Conservation (phyloP, 2,329 filamentous ascomycete species). For the Zasmidium cellare region DNA sequence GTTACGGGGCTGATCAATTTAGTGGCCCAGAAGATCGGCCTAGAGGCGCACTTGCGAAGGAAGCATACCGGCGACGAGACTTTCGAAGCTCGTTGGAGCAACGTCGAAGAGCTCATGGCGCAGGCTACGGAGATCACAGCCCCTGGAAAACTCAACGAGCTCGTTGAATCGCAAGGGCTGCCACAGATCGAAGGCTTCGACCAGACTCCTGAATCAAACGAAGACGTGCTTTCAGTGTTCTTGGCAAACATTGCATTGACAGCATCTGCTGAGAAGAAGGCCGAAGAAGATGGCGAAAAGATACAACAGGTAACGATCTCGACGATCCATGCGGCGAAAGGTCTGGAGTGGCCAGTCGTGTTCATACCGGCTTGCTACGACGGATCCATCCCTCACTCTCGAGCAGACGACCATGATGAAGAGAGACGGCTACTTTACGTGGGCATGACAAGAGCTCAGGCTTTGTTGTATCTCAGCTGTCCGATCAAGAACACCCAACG, state of each 20-base stretch:
- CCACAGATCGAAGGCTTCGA: slow-evolving; percentile 67
- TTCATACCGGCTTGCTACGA: slow-evolving; percentile 90
- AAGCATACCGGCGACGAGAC: slow-evolving; percentile 65
- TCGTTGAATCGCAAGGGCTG: slow-evolving; percentile 52
- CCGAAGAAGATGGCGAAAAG: slow-evolving; percentile 57
- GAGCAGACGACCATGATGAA: slow-evolving; percentile 82
- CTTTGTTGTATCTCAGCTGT: slow-evolving; percentile 80
- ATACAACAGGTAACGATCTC: slow-evolving; percentile 77
- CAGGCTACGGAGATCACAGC: slow-evolving; percentile 71
- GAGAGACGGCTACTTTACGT: slow-evolving; percentile 90
- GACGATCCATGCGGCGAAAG: slow-evolving; percentile 94
- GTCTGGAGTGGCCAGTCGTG: slow-evolving; percentile 92
- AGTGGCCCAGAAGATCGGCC: slow-evolving; percentile 65
- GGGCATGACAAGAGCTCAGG: slow-evolving; percentile 92
- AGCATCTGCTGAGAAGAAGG: slow-evolving; percentile 69
- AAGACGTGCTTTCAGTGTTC: slow-evolving; percentile 73
- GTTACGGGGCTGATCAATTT: slow-evolving; percentile 55
- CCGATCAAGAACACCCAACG: slow-evolving; percentile 66
- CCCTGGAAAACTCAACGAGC: slow-evolving; percentile 23
- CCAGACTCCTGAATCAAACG: slow-evolving; percentile 55
- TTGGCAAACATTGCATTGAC: slow-evolving; percentile 89
- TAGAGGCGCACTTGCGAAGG: slow-evolving; percentile 71
- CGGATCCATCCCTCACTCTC: slow-evolving; percentile 85
- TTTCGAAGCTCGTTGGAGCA: slow-evolving; percentile 78
- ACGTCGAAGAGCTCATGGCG: slow-evolving; percentile 82